phyloP scores from a whole-genome alignment of 768 basidiomycete genomes.

The Phlebiopsis gigantea region DNA sequence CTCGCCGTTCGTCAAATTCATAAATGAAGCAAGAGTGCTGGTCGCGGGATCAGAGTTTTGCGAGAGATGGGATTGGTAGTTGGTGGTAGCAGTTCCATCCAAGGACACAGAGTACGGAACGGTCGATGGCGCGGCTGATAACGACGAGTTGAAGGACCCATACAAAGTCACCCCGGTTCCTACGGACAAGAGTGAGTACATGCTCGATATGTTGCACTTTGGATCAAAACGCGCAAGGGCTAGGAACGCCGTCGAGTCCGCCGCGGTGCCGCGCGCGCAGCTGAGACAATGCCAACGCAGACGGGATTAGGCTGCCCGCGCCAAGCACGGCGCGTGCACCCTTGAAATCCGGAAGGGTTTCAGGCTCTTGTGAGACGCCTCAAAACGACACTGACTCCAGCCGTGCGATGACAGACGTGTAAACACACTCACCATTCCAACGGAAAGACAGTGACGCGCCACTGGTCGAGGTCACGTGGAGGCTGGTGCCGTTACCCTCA shows the following conservation, averaged over 20 bases:
- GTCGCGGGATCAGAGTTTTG: conserved; percentile 25
- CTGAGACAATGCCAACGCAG: background rate
- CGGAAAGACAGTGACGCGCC: conserved; percentile 49
- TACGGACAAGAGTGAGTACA: conserved; percentile 21
- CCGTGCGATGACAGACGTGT: background rate
- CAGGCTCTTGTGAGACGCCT: background rate
- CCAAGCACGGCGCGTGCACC: background rate
- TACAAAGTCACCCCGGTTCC: conserved; percentile 61
- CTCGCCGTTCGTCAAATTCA: conserved; percentile 38
- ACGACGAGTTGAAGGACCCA: conserved; percentile 41
- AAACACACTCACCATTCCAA: conserved; percentile 53
- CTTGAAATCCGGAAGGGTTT: background rate
- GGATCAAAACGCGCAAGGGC: background rate
- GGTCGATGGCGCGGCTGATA: conserved; percentile 14
- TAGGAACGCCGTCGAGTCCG: background rate
- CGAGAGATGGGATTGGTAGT: conserved; percentile 21
- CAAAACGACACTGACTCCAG: background rate
- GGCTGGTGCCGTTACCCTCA: conserved; percentile 47
- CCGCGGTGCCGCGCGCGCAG: background rate
- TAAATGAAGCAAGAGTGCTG: conserved; percentile 43
- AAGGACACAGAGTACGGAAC: conserved; percentile 41
- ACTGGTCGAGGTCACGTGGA: conserved; percentile 57
- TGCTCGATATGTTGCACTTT: background rate
- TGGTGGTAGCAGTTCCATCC: conserved; percentile 38
- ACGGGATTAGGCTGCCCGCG: background rate